phyloP scores from a whole-genome alignment of 805 yeast genomes.

The Schizosaccharomyces cryophilus region DNA sequence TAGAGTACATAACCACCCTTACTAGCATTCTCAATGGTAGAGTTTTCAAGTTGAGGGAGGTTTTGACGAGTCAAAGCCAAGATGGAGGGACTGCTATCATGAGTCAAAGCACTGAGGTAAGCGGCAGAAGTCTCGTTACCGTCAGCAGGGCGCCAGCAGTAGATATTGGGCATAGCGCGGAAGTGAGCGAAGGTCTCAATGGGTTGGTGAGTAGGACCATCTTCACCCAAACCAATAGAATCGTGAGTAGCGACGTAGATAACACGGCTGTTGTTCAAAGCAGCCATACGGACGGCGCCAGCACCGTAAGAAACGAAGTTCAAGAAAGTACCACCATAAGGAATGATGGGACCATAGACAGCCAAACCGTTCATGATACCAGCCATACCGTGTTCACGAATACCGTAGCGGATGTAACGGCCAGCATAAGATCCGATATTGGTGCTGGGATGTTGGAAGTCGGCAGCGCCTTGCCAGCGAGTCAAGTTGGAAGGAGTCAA shows the following conservation, averaged over 20 bases:
- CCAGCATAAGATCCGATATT: constrained; percentile 72
- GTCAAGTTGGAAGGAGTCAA: constrained; percentile 92
- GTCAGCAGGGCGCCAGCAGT: constrained; percentile 30
- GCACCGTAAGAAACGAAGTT: constrained; percentile 52
- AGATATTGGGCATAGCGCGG: constrained; percentile 26
- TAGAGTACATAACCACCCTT: constrained; percentile 84
- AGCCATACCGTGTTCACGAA: constrained; percentile 98
- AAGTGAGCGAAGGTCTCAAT: constrained; percentile 27
- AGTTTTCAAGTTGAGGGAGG: constrained; percentile 75
- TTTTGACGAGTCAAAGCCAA: constrained; percentile 60
- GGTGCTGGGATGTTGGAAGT: constrained; percentile 73
- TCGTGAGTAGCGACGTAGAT: constrained; percentile 34
- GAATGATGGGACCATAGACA: constrained; percentile 64
- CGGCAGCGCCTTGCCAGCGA: constrained; percentile 57
- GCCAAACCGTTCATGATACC: constrained; percentile 93
- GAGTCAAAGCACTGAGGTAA: constrained; percentile 32
- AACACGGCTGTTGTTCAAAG: constrained; percentile 22
- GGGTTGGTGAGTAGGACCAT: constrained; percentile 36
- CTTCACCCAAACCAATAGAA: constrained; percentile 34
- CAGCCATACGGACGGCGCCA: constrained; percentile 27
- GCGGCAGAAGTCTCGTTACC: constrained; percentile 29
- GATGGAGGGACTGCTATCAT: constrained; percentile 38
- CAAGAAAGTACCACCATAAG: constrained; percentile 93
- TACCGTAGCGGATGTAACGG: constrained; percentile 91
- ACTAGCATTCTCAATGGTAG: constrained; percentile 68